These are phyloP conservation scores for Trametes gibbosa DNA, from an alignment of 768 basidiomycete genomes.

Conservation along the genomic window DNA sequence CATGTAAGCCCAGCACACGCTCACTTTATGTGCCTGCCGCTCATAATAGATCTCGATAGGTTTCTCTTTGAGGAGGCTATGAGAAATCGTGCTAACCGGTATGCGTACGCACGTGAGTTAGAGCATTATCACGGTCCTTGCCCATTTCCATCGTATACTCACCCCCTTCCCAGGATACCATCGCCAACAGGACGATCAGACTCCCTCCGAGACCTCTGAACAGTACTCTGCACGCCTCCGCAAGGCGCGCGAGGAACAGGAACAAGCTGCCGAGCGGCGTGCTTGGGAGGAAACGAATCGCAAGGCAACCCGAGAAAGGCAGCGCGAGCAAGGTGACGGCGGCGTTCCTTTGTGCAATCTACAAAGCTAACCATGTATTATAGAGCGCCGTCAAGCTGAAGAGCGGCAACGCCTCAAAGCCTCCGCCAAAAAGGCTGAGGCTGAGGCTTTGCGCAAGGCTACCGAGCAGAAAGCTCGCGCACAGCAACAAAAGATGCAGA, in stretches of 20 bases:
- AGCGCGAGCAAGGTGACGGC: slow-evolving; percentile 50
- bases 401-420: slow-evolving; percentile 54
- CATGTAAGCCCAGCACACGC: slow-evolving; percentile 34
- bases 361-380: not conserved
- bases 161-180: slow-evolving; percentile 1
- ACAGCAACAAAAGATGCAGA: slow-evolving; percentile 51
- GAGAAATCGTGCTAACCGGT: slow-evolving; percentile 34
- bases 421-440: slow-evolving; percentile 54
- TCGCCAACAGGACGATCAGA: slow-evolving; percentile 23
- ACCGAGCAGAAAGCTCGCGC: slow-evolving; percentile 48
- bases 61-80: slow-evolving; percentile 48
- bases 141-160: not conserved
- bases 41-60: slow-evolving; percentile 30
- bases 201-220: slow-evolving; percentile 44
- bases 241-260: slow-evolving; percentile 49
- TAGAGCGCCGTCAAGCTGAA: slow-evolving; percentile 55
- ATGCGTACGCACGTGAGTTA: slow-evolving; percentile 12
- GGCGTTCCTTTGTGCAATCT: not conserved
- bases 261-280: slow-evolving; percentile 52
- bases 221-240: slow-evolving; percentile 53
- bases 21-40: not conserved
- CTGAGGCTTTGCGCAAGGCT: slow-evolving; percentile 45
- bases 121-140: not conserved
- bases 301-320: slow-evolving; percentile 42
- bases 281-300: slow-evolving; percentile 47